Base-by-base conservation (phyloP, 2,329 filamentous ascomycete genomes). In the Calonectria crousiana region DNA sequence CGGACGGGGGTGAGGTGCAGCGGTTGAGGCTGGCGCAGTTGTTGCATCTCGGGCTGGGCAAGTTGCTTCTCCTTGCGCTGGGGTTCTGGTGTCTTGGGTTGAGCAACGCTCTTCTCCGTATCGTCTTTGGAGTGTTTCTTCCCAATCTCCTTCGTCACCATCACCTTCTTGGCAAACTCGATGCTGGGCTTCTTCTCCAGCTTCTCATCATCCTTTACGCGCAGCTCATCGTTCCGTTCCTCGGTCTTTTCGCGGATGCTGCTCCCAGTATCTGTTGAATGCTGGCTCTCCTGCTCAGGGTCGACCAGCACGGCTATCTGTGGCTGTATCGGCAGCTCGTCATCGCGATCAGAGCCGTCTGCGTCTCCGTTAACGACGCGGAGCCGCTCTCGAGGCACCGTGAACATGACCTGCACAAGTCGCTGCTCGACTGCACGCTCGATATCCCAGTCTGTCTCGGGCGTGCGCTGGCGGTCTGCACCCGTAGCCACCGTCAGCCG, bases 401-500 rank as follows among this genome's bases (percentile, higher is more conserved):
- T 98, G 84, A 98, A 98, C 91, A 98, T 97, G 81, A 95, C 91
- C 84, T 96, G 94, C 74, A 96, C 94, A 11, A 94, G 87, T 28
- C 93, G 86, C 73, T 90, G 90, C 85, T 95, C 92, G 1, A 93
- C 90, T 3, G 94, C 93, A 70, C 90, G 88, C 82, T 96, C 94
- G 49, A 96, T 91, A 78, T 95, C 94, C 94, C 94, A 95, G 69
- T 95, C 93, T 83, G 91, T 92, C 70, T 93, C 92, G 38, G 71
- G 71, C 4, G 49, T 67, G n/a, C 56, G 56, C 23, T 62, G n/a
- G 26, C 67, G 71, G 18, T 69, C 49, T 16, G 60, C 51, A 26
- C 60, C 64, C 4, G 66, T 71, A 34, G 76, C 76, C 16, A 30
- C 70, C 36, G 36, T 75, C 3, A 73, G 14, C 20, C 64, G 56